Evolutionary conservation across 495 filamentous ascomycete species (phyloP), one percentile per base, ranked within the genome.

Genomic region (Aspergillus taichungensis): DNA sequence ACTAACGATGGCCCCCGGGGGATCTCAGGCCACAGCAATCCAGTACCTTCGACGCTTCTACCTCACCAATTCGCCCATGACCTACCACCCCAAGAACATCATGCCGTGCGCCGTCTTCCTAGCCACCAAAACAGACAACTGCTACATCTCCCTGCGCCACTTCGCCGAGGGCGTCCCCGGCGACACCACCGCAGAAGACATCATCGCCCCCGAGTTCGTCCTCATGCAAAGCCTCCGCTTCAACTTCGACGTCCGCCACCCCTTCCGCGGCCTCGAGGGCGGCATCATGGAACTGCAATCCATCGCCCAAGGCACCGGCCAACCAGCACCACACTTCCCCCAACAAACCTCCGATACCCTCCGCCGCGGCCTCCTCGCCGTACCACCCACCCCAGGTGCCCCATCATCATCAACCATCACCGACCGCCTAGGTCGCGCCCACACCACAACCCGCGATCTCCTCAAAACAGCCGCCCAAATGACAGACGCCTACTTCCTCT

Each of bases 11-110:
- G 31, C 8, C 38, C 8, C 29, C 2, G 18, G 18, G 18, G 31
- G 6, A 27, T 6, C 12, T 11, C 58, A 86, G 78, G 87, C 89
- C 6, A 98, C 94, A 28, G 88, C 88, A 29, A 83, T 92, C 35
- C 85, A 91, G 64, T 96, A 89, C 64, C 78, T 97, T 36, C 82
- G 85, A 42, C 85, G 92, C 44, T 96, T 98, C 73, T 98, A 96
- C 66, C 76, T 95, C 18, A 87, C 83, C 48, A 95, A 95, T 64
- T 92, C 85, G 31, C 79, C 87, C 45, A 91, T 97, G 84, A 95
- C 90, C 32, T 94, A 96, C 60, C 85, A 88, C 49, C 90, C 89
- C 0, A 84, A 85, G 50, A 78, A 81, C 44, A 89, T 98, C 60
- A 79, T 94, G 54, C 79, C 84, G 27, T 85, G 87, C 31, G 84